These are phyloP conservation scores for Eleusine coracana DNA, from an alignment of 176 grass and related monocot genomes.

Conservation along the genomic window DNA sequence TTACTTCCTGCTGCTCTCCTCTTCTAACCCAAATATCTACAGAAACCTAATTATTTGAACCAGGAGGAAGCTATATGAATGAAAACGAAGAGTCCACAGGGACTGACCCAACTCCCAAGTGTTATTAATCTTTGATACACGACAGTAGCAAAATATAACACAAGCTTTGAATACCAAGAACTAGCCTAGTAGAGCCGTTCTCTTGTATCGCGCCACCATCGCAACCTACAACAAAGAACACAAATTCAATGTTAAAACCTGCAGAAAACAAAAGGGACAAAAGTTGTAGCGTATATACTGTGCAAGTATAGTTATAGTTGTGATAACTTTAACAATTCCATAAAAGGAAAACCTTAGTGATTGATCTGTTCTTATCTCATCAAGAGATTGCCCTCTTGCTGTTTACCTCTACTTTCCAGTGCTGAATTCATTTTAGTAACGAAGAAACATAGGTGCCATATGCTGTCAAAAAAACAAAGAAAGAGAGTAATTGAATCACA, in stretches of 20 bases:
- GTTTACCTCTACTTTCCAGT: background rate
- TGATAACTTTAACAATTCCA: background rate
- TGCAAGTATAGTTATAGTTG: constrained; percentile 19
- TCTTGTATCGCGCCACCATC: constrained; percentile 73
- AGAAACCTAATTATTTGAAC: constrained; percentile 30
- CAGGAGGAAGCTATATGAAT: constrained; percentile 32
- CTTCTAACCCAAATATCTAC: constrained; percentile 34
- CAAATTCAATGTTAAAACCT: constrained; percentile 24
- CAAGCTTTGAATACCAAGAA: constrained; percentile 19
- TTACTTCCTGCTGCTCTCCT: constrained; percentile 18
- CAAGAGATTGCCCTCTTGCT: background rate
- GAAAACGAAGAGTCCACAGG: constrained; percentile 16
- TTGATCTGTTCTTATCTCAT: background rate
- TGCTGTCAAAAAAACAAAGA: background rate
- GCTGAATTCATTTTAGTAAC: background rate
- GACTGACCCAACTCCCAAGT: constrained; percentile 30
- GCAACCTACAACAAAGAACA: constrained; percentile 58
- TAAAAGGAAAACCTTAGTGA: background rate
- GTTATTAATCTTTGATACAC: constrained; percentile 4
- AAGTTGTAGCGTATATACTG: background rate
- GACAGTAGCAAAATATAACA: constrained; percentile 42
- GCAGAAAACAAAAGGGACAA: background rate
- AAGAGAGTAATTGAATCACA: background rate
- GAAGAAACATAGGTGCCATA: constrained; percentile 5
- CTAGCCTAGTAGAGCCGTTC: constrained; percentile 66